Percentiles rank a stretch among this genome's conserved stretches.
These are phyloP conservation scores for Fonsecaea multimorphosa DNA, from an alignment of 2,329 filamentous ascomycete genomes.

Conservation along the genomic window DNA sequence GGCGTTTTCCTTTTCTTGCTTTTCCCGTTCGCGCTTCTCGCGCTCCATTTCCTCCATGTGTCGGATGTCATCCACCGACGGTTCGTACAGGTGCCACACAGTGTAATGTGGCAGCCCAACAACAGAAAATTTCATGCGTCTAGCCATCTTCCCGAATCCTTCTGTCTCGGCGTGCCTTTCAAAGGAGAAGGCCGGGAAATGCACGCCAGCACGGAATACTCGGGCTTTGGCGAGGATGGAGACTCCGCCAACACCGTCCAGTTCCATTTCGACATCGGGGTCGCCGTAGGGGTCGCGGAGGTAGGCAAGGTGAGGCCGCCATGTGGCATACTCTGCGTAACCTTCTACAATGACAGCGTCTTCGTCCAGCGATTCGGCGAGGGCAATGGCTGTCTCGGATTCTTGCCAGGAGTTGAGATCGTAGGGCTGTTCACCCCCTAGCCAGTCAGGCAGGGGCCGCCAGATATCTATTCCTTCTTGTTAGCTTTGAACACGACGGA, in stretches of 20 bases:
- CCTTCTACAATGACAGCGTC: slow-evolving; percentile 99
- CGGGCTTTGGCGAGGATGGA: slow-evolving; percentile 95
- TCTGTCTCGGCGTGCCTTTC: slow-evolving; percentile 99
- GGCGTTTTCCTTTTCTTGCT: slow-evolving; percentile 75
- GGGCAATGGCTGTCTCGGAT: slow-evolving; percentile 90
- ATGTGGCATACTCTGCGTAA: slow-evolving; percentile 98
- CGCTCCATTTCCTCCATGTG: slow-evolving; percentile 99
- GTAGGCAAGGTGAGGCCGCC: slow-evolving; percentile 95
- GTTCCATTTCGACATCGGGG: slow-evolving; percentile 99
- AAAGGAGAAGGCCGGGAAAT: slow-evolving; percentile 98
- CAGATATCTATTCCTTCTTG: slow-evolving; percentile 74
- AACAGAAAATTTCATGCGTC: slow-evolving; percentile 93
- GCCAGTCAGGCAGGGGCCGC: slow-evolving; percentile 98
- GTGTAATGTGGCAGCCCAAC: slow-evolving; percentile 96
- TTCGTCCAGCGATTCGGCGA: slow-evolving; percentile 94
- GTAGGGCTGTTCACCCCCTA: slow-evolving; percentile 97
- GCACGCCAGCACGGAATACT: slow-evolving; percentile 92
- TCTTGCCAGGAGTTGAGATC: slow-evolving; percentile 99
- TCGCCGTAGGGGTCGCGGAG: slow-evolving; percentile 96
- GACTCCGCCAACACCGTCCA: slow-evolving; percentile 89
- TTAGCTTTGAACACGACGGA: slow-evolving; percentile 10
- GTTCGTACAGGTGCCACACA: slow-evolving; percentile 99
- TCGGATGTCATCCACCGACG: slow-evolving; percentile 94
- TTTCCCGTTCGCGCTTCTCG: slow-evolving; percentile 78
- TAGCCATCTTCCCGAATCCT: slow-evolving; percentile 99